Evolutionary conservation across 257 asterid genomes (phyloP).

Genomic region (Forsythia viridissima): DNA sequence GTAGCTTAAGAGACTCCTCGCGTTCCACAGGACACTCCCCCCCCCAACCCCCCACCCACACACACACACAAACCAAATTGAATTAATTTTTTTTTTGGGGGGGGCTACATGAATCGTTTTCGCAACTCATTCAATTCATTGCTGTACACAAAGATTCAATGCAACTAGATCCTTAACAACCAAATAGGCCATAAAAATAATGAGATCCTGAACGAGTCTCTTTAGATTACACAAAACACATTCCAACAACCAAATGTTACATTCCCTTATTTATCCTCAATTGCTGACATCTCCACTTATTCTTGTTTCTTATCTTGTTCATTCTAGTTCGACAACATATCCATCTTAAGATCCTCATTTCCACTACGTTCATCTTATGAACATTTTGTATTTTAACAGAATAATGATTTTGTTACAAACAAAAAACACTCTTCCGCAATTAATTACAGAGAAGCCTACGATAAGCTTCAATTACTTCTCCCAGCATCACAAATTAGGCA

Average conservation of each 20-base stretch:
- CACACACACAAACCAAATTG: too few relatives aligned
- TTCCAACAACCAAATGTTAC: background rate
- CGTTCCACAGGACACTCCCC: background rate
- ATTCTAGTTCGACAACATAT: background rate
- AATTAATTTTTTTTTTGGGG: background rate
- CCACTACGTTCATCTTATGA: background rate
- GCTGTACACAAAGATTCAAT: background rate
- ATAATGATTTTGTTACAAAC: background rate
- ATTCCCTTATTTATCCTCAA: background rate
- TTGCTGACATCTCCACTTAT: background rate
- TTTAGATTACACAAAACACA: background rate
- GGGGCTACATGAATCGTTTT: background rate
- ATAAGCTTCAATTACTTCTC: background rate
- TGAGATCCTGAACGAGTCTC: background rate
- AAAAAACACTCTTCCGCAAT: background rate
- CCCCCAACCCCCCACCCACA: background rate
- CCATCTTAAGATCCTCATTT: background rate
- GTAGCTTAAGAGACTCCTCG: background rate
- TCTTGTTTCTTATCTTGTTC: background rate
- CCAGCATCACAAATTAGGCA: slow-evolving; percentile 8
- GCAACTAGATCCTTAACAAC: background rate
- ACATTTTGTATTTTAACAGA: background rate
- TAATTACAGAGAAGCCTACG: background rate
- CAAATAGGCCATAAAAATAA: background rate
- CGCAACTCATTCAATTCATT: background rate